A percentile compares a stretch with the other conserved stretches of the same genome.
These are phyloP conservation scores for Spatholobus suberectus DNA, from an alignment of 306 rosid genomes.

Conservation along the genomic window DNA sequence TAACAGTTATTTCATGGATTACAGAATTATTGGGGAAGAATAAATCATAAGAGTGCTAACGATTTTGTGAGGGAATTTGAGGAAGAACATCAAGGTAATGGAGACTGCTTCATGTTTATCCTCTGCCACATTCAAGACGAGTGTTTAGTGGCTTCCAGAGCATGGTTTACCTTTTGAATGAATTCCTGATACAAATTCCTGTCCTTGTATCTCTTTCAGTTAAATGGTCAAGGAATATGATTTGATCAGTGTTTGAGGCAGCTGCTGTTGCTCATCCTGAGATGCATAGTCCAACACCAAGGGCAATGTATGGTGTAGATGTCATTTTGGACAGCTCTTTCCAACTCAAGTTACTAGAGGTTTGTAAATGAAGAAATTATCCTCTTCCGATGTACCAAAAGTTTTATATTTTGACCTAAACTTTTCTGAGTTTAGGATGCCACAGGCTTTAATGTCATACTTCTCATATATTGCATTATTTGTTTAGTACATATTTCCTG, in stretches of 20 bases:
- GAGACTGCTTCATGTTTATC: background rate
- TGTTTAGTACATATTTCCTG: slow-evolving; percentile 10
- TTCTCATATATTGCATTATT: background rate
- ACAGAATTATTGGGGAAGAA: slow-evolving; percentile 88
- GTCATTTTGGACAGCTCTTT: slow-evolving; percentile 85
- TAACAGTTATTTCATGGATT: slow-evolving; percentile 40
- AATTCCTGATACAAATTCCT: background rate
- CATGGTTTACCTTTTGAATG: background rate
- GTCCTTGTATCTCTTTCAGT: slow-evolving; percentile 52
- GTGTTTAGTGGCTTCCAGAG: slow-evolving; percentile 3
- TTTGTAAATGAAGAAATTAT: slow-evolving; percentile 41
- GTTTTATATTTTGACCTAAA: slow-evolving; percentile 17
- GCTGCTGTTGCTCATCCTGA: slow-evolving; percentile 85
- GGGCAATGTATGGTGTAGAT: slow-evolving; percentile 94
- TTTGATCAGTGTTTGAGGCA: slow-evolving; percentile 83
- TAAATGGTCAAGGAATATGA: slow-evolving; percentile 76
- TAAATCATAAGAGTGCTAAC: slow-evolving; percentile 66
- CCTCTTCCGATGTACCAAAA: background rate
- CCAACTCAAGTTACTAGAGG: slow-evolving; percentile 91
- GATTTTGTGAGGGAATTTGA: slow-evolving; percentile 93
- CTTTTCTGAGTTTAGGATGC: background rate
- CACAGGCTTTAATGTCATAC: background rate
- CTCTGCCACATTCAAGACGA: slow-evolving; percentile 21
- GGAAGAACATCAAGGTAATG: slow-evolving; percentile 87
- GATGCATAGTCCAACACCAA: slow-evolving; percentile 80